phyloP scores from a whole-genome alignment of 2,329 filamentous ascomycete species.

The Colletotrichum gloeosporioides region DNA sequence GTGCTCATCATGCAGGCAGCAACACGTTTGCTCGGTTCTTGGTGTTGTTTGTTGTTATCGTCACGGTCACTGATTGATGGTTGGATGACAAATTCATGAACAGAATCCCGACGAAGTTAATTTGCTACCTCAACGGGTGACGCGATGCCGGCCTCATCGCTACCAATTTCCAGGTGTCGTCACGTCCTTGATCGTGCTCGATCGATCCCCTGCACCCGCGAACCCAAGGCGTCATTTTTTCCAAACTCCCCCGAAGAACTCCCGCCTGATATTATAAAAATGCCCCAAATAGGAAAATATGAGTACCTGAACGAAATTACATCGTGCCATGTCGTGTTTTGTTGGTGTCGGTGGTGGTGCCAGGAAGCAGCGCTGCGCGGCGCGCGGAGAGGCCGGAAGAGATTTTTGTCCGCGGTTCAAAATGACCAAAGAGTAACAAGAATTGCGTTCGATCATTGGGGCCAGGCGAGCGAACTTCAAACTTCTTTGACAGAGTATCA shows the following conservation, averaged over 20 bases:
- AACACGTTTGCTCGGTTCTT: not conserved
- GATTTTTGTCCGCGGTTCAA: not conserved
- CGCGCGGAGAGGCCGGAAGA: not conserved
- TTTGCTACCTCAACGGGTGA: conserved; percentile 20
- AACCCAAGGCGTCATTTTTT: conserved; percentile 18
- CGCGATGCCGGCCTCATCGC: conserved; percentile 20
- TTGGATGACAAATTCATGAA: not conserved
- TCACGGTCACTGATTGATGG: not conserved
- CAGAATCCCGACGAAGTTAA: not conserved
- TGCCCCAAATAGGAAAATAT: not conserved
- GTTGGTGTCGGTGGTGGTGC: not conserved
- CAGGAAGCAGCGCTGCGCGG: not conserved
- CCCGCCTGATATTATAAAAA: not conserved
- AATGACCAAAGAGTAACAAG: not conserved
- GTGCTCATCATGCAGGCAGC: not conserved
- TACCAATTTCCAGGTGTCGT: conserved; percentile 21
- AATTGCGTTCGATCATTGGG: conserved; percentile 17
- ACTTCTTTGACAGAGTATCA: conserved; percentile 22
- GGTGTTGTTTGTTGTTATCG: not conserved
- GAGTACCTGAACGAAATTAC: not conserved
- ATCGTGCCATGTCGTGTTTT: not conserved
- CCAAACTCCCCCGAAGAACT: not conserved
- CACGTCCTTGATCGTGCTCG: conserved; percentile 24
- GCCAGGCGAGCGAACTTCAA: conserved; percentile 18
- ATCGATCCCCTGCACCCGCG: conserved; percentile 20